Base-by-base conservation (phyloP, 2,329 filamentous ascomycete species). In the Monilinia fructigena region DNA sequence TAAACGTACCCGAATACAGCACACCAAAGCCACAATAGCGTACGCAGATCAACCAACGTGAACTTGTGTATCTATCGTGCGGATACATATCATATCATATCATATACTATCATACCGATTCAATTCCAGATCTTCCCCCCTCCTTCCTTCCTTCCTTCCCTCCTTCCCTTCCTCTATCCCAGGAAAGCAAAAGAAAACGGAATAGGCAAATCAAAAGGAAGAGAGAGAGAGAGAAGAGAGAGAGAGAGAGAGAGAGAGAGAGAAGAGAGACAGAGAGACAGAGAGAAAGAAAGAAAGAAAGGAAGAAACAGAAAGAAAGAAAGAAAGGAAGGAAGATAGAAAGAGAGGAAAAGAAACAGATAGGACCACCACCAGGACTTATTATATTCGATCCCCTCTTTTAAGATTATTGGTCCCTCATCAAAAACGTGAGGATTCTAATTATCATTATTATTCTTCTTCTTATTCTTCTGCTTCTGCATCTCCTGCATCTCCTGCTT, bases 21-120 rank as follows among this genome's bases (percentile, higher is more conserved):
- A 50, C 56, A 60, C 45, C 56, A 60, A 60, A 60, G 56, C 58
- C 58, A 60, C 58, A 60, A 60, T 48, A 50, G 58, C 31, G 28
- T 60, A 60, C 58, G 58, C 58, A 50, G 47, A 60, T 60, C 56
- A 60, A 50, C 35, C 42, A 48, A 3, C 56, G 35, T 23, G 26
- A 40, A 60, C 56, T 23, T 50, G 42, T 38, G 20, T 20, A 28
- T 26, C 5, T 35, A 35, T 35, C 7, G 31, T 48, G 38, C 56
- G 45, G 45, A 60, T 60, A 60, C 56, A 60, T 60, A 60, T 50
- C 45, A 42, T 42, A 42, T 42, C 40, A 42, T 42, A 42, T 42
- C 38, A 40, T 42, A 42, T 42, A 10, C 4, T 42, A 42, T 42
- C 40, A 16, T 42, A 42, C 4, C 40, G 26, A 50, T 60, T 38